Percentiles rank a stretch among this genome's conserved stretches.
Evolutionary conservation across 2,329 filamentous ascomycete genomes (phyloP).

Genomic region (Cadophora sp.): DNA sequence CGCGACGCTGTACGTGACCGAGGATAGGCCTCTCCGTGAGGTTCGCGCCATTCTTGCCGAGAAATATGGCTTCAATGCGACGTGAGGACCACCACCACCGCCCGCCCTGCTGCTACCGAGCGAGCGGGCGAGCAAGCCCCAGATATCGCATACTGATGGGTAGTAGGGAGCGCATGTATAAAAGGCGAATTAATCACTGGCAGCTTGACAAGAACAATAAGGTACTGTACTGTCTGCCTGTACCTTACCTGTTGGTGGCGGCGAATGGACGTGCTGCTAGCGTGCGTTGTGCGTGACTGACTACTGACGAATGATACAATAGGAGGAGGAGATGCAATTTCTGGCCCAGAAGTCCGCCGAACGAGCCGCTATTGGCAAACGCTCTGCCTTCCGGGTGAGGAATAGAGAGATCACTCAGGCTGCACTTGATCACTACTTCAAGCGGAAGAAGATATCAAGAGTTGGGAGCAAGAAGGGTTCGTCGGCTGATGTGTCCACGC

Average conservation of each 20-base stretch:
- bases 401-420: slow-evolving; percentile 16
- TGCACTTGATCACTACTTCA: slow-evolving; percentile 19
- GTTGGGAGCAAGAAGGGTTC: neutral
- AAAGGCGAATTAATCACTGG: slow-evolving; percentile 16
- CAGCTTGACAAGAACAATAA: slow-evolving; percentile 18
- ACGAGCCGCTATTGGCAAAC: slow-evolving; percentile 14
- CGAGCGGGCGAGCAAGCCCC: no score
- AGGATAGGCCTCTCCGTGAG: slow-evolving; percentile 17
- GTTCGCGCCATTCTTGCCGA: slow-evolving; percentile 12
- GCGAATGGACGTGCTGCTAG: neutral
- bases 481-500: slow-evolving; percentile 8
- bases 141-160: neutral
- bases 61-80: slow-evolving; percentile 19
- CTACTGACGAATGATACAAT: slow-evolving; percentile 6
- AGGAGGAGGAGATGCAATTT: slow-evolving; percentile 20
- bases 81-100: slow-evolving; percentile 2
- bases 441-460: slow-evolving; percentile 16
- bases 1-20: slow-evolving; percentile 11
- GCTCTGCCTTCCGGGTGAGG: slow-evolving; percentile 15
- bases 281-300: no score
- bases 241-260: no score
- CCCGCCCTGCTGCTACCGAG: no score
- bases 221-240: slow-evolving; percentile 12
- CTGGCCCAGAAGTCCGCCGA: slow-evolving; percentile 15
- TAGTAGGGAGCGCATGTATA: slow-evolving; percentile 19